Conservation (phyloP, 495 filamentous ascomycete species). For the Chaetomidium leptoderma region DNA sequence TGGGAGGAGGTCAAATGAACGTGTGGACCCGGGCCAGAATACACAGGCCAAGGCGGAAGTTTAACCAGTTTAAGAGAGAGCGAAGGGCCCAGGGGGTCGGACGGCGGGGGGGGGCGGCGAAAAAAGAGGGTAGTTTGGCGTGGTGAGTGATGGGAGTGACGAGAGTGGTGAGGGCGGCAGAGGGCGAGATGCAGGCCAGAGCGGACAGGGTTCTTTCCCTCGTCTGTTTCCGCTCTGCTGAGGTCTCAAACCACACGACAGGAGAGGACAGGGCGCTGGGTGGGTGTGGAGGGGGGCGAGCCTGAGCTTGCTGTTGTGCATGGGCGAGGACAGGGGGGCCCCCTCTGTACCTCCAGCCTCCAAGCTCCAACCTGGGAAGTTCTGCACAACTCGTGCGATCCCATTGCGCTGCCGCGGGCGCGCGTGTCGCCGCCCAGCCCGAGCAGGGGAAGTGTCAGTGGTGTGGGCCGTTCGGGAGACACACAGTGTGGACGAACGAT, state of each 20-base stretch:
- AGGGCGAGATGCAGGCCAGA: slow-evolving; percentile 16
- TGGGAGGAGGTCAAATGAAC: slow-evolving; percentile 29
- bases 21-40: slow-evolving; percentile 29
- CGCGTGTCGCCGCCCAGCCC: slow-evolving; percentile 6
- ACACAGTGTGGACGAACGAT: slow-evolving; percentile 8
- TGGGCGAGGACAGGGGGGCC: background rate
- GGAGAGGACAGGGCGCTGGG: slow-evolving; percentile 4
- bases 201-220: slow-evolving; percentile 16
- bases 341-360: no score
- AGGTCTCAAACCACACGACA: slow-evolving; percentile 11
- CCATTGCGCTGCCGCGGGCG: background rate
- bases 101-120: slow-evolving; percentile 9
- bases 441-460: slow-evolving; percentile 12
- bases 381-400: background rate
- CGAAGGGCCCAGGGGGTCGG: slow-evolving; percentile 12
- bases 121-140: background rate
- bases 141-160: slow-evolving; percentile 13
- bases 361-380: background rate
- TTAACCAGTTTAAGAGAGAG: slow-evolving; percentile 34
- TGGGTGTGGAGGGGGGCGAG: background rate
- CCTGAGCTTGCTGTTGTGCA: slow-evolving; percentile 1
- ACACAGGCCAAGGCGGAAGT: slow-evolving; percentile 23
- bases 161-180: slow-evolving; percentile 18
- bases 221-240: slow-evolving; percentile 13
- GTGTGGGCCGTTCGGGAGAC: slow-evolving; percentile 8